Evolutionary conservation across 164 flowering plant species (phyloP), one percentile per base, ranked within the genome.

Genomic region (Stephania yunnanensis): DNA sequence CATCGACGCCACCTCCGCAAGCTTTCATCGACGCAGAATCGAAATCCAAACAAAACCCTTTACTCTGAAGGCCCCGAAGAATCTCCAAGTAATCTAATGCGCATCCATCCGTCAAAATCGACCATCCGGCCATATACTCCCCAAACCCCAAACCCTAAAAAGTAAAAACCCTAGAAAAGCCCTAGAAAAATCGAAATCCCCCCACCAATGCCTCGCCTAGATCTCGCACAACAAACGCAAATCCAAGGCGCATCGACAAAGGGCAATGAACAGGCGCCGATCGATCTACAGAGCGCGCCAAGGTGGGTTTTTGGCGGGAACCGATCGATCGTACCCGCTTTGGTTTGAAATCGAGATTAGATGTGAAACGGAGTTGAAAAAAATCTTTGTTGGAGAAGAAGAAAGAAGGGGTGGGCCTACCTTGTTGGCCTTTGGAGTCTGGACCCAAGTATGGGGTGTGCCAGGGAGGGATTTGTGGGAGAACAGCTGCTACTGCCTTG

Each of bases 81-180:
- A 77, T 69, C 66, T 82, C 76, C 2, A 48, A 52, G 74, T 79
- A 74, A 78, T 81, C 85, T 71, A 73, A 52, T 55, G 66, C 74
- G 46, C 77, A 78, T 82, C 79, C 87, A 75, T 82, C 83, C 75
- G 61, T 76, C 45, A 73, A 75, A 55, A 63, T 83, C 81, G 86
- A 82, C 86, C 91, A 87, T 77, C 86, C 85, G 68, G 85, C 90
- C 90, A 87, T 88, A 52, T 11, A 46, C 15, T 12, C 25, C 17
- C 36, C 45, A 17, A 10, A 68, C 42, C 20, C 58, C 76, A 77
- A 75, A 69, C 42, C 75, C 73, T 45, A 58, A 36, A n/a, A n/a
- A 31, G 1, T 3, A 55, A 3, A 58, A 58, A 58, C n/a, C 63
- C 15, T 15, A 58, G 2, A 15, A 36, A 36, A 36, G 4, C 42